phyloP scores from a whole-genome alignment of 257 asterid species.

The Solanum ossicruentum region DNA sequence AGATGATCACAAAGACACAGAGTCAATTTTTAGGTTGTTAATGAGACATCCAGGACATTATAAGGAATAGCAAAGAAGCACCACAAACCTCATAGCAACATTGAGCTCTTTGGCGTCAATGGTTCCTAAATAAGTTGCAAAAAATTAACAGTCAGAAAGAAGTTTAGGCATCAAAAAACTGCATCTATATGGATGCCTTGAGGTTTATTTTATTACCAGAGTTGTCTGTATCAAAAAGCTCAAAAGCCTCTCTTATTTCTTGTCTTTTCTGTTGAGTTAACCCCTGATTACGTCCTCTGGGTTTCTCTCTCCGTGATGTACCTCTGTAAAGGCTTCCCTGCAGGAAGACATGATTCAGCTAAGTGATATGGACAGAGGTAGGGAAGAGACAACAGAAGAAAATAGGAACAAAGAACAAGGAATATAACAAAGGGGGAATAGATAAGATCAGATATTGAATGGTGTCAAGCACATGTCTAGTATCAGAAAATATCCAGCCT shows the following conservation, averaged over 20 bases:
- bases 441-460: neutral
- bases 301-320: constrained; percentile 47
- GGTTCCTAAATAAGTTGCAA: constrained; percentile 38
- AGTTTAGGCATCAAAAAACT: neutral
- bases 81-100: constrained; percentile 86
- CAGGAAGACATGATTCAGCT: neutral
- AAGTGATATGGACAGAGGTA: neutral
- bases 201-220: constrained; percentile 40
- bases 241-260: constrained; percentile 92
- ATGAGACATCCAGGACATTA: neutral
- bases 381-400: neutral
- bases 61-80: neutral
- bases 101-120: constrained; percentile 94
- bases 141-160: neutral
- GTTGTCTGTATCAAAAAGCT: constrained; percentile 81
- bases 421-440: too few relatives aligned
- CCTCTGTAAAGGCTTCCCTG: constrained; percentile 59
- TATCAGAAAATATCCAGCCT: neutral
- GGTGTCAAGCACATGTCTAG: neutral
- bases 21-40: neutral
- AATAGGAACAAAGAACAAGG: too few relatives aligned
- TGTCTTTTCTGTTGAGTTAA: constrained; percentile 70
- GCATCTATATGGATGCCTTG: neutral
- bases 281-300: constrained; percentile 71
- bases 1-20: neutral